Evolutionary conservation across 2,329 filamentous ascomycete species (phyloP), one percentile per base, ranked within the genome.

Genomic region (Nemania serpens): DNA sequence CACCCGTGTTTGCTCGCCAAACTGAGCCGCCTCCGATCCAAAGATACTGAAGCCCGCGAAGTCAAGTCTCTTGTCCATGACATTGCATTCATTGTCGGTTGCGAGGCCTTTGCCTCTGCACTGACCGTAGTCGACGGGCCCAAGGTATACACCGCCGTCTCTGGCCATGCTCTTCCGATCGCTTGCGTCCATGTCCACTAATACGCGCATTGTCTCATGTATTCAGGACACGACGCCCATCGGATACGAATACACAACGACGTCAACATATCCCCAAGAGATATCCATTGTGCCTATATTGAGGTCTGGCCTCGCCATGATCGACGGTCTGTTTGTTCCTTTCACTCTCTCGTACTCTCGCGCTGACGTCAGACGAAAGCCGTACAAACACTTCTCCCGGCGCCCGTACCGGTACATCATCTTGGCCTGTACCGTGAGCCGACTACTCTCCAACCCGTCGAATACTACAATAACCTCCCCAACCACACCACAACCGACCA

Each of bases 401-500:
- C 77, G 39, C 84, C 91, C 13, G 90, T 94, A 34, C 89, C 93
- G 6, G 86, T 97, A 66, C 93, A 98, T 79, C 94, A 98, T 75
- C 89, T 98, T 7, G 94, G 95, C 67, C 89, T 98, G 72, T 98
- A 94, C 82, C 91, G 93, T 73, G 93, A 97, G 75, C 91, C 90
- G 62, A 86, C 87, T 58, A 94, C 91, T 46, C 88, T 97, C 58
- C 87, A 92, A 71, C 92, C 93, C 2, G 93, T 97, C 60, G 93
- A 97, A 78, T 97, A 97, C 84, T 97, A 97, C 84, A 97, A 97
- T 82, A 97, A 97, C 77, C 88, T 97, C 18, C 93, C 93, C 37
- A 89, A 91, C 77, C 89, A 91, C 77, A 74, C 81, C 41, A 72
- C 80, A 69, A 57, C 73, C 50, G 55, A 42, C n/a, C 53, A 39